phyloP scores from a whole-genome alignment of 2,329 filamentous ascomycete species.

The Berkeleyomyces rouxiae region DNA sequence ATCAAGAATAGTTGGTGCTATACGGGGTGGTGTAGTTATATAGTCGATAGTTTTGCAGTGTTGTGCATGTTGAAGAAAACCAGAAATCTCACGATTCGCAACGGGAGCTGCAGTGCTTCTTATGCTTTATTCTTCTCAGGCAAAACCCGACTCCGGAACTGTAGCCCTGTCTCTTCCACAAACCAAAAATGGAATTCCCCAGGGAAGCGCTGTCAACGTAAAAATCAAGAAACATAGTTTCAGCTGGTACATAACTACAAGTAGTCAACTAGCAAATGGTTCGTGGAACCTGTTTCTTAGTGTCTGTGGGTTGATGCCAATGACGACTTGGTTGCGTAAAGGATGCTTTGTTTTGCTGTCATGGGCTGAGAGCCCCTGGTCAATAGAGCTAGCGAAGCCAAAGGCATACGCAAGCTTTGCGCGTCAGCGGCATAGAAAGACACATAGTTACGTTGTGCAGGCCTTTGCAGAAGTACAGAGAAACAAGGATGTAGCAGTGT shows the following conservation, averaged over 20 bases:
- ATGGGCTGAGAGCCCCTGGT: neutral
- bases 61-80: no score
- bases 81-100: no score
- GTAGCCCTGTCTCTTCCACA: neutral
- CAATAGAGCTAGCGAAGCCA: neutral
- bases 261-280: neutral
- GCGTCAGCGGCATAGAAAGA: neutral
- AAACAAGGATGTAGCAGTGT: neutral
- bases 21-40: no score
- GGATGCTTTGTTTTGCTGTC: neutral
- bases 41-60: no score
- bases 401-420: neutral
- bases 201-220: neutral
- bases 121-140: neutral
- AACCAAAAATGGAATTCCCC: no score
- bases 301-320: neutral
- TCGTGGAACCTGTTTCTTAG: neutral
- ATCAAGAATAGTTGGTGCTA: no score
- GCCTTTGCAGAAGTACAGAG: neutral
- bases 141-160: neutral
- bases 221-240: neutral
- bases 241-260: neutral
- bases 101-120: neutral
- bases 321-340: constrained; percentile 1
- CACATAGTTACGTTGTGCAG: neutral